A percentile compares a stretch with the other conserved stretches of the same genome.
Evolutionary conservation across 108 stramenopile genomes (phyloP).

Genomic region (Phaeodactylum tricornutum): DNA sequence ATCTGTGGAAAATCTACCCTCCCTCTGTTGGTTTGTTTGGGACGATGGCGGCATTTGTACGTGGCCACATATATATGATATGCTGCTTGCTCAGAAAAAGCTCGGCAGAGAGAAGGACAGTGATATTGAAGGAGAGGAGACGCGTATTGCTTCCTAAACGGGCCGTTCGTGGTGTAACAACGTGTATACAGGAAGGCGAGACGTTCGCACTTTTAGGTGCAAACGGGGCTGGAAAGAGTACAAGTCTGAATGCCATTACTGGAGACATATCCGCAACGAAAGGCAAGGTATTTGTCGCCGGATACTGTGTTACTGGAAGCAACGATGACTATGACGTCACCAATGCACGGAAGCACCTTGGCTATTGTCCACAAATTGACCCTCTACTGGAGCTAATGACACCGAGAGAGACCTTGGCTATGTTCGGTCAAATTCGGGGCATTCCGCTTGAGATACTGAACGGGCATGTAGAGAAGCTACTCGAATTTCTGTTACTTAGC

Average conservation of each 20-base stretch:
- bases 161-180: constrained; percentile 16
- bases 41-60: neutral
- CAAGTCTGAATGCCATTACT: constrained; percentile 68
- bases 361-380: constrained; percentile 92
- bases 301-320: constrained; percentile 40
- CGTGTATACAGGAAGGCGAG: constrained; percentile 20
- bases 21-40: constrained; percentile 14
- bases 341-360: constrained; percentile 53
- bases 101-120: too few relatives aligned
- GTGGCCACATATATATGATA: too few relatives aligned
- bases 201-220: constrained; percentile 12
- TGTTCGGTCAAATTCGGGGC: constrained; percentile 78
- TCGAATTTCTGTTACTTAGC: constrained; percentile 42
- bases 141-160: constrained; percentile 3
- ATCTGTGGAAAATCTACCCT: constrained; percentile 22
- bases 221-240: constrained; percentile 28
- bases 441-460: constrained; percentile 19
- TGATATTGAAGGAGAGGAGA: too few relatives aligned
- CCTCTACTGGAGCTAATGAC: constrained; percentile 69
- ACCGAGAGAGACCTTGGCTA: constrained; percentile 72
- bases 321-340: constrained; percentile 7
- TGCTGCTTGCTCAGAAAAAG: too few relatives aligned
- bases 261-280: constrained; percentile 74
- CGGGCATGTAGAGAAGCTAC: constrained; percentile 23
- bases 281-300: constrained; percentile 62